These are phyloP conservation scores for Didymosphaeria variabile DNA, from an alignment of 2,329 filamentous ascomycete species.

Conservation along the genomic window DNA sequence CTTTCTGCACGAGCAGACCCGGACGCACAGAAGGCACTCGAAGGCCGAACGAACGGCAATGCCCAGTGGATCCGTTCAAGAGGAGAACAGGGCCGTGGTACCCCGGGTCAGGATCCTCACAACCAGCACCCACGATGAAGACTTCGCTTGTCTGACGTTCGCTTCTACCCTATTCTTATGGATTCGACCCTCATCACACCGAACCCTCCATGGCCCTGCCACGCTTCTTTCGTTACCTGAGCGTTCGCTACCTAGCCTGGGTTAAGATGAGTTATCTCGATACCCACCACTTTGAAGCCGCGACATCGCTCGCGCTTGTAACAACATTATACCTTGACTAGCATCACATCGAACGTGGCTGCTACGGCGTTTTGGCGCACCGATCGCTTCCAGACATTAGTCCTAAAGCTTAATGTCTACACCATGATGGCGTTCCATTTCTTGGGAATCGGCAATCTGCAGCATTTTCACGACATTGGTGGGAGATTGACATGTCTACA, in stretches of 20 bases:
- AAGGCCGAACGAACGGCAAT: conserved; percentile 53
- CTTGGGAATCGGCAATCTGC: conserved; percentile 27
- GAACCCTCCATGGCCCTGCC: conserved; percentile 8
- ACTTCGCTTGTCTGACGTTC: conserved; percentile 4
- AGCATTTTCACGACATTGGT: conserved; percentile 25
- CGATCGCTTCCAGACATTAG: conserved; percentile 34
- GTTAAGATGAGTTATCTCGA: conserved; percentile 22
- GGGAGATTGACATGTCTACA: conserved; percentile 10
- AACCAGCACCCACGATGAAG: conserved; percentile 50
- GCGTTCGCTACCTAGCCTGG: conserved; percentile 24
- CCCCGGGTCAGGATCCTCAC: conserved; percentile 48
- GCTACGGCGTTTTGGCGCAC: conserved; percentile 46
- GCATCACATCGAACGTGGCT: conserved; percentile 32
- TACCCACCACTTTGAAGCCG: conserved; percentile 25
- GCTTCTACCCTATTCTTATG: conserved; percentile 1
- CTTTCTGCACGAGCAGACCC: conserved; percentile 47
- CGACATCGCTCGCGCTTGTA: conserved; percentile 41
- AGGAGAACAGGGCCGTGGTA: conserved; percentile 47
- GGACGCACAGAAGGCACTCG: conserved; percentile 58
- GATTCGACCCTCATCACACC: neutral
- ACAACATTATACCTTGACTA: conserved; percentile 39
- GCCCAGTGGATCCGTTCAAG: conserved; percentile 48
- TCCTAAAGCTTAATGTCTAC: conserved; percentile 48
- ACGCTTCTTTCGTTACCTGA: conserved; percentile 8
- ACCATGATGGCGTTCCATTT: conserved; percentile 30